These are phyloP conservation scores for Phytophthora parvispora DNA, from an alignment of 352 stramenopile genomes.

Conservation along the genomic window DNA sequence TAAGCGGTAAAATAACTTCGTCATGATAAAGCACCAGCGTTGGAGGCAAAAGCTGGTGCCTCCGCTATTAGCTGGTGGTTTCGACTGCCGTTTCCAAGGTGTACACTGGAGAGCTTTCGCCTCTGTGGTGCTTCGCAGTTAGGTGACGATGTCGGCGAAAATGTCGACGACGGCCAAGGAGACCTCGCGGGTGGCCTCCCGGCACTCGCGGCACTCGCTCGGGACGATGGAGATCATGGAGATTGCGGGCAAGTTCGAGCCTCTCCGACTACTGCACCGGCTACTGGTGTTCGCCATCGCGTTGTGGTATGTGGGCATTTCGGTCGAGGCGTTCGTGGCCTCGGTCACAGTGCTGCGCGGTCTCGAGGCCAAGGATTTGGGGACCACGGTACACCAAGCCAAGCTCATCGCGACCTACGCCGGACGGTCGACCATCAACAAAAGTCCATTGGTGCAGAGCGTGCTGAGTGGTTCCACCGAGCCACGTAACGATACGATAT, in stretches of 20 bases:
- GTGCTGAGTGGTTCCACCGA: conserved; percentile 21
- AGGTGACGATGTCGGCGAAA: neutral
- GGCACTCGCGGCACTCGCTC: neutral
- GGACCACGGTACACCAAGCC: neutral
- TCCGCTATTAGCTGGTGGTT: neutral
- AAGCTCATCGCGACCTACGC: conserved; percentile 29
- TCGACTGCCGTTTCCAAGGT: neutral
- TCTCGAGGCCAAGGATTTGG: conserved; percentile 5
- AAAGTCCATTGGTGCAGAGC: conserved; percentile 33
- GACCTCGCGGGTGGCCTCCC: neutral
- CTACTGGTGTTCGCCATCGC: conserved; percentile 5
- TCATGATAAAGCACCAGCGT: neutral
- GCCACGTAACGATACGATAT: conserved; percentile 32
- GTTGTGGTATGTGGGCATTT: conserved; percentile 23
- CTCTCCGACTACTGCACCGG: conserved; percentile 10
- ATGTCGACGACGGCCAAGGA: neutral
- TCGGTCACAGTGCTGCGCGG: conserved; percentile 14
- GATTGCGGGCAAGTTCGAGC: neutral
- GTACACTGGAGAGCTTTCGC: no score
- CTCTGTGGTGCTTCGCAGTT: no score
- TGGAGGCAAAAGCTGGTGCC: neutral
- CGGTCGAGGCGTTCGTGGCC: conserved; percentile 5
- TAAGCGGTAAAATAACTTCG: neutral
- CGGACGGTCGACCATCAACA: conserved; percentile 20
- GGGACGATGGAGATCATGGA: conserved; percentile 3